Base-by-base conservation (phyloP, 805 yeast genomes). In the Priceomyces carsonii region DNA sequence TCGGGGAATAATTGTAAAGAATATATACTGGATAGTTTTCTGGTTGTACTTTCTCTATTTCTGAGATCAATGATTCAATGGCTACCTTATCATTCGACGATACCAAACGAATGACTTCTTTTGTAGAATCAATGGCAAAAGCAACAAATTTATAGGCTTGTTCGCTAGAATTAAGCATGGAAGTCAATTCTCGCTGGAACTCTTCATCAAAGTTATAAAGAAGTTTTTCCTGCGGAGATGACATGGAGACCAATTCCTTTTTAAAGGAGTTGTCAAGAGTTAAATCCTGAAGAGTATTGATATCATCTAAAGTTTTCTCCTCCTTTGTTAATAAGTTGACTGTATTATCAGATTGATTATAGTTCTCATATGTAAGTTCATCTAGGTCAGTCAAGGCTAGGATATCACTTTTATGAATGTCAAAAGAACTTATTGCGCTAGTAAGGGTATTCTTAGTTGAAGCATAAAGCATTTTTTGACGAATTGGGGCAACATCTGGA, bases 401-500 rank as follows among this genome's bases (percentile, higher is more conserved):
- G 2, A 53, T 39, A 33, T 59, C 48, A 24, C 42, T 50, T 36
- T 73, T 71, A 25, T 65, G 52, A 57, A 81, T 75, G 35, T 64
- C 61, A 38, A 71, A 73, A 4, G 75, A 73, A 6, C 96, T 96
- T 25, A 91, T 68, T 43, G 83, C 82, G 47, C 85, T 78, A 37
- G 85, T 63, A 23, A 93, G 60, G 1, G 93, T 79, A 56, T 79
- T 83, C 42, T 87, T 87, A 8, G 95, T 81, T 2, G 96, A 86
- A 4, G 98, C 98, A 57, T 90, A 93, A 32, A 93, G 69, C 97
- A 93, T 93, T 58, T 91, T 93, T 38, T 75, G 72, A 39, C 89
- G 75, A 24, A 91, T 90, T 2, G 82, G 79, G 6, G 96, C 85
- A 33, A 60, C 59, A 56, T 91, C 97, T 0, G 99, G 97, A 35